phyloP scores from a whole-genome alignment of 345 rosid species.

The Citrus hindsii region DNA sequence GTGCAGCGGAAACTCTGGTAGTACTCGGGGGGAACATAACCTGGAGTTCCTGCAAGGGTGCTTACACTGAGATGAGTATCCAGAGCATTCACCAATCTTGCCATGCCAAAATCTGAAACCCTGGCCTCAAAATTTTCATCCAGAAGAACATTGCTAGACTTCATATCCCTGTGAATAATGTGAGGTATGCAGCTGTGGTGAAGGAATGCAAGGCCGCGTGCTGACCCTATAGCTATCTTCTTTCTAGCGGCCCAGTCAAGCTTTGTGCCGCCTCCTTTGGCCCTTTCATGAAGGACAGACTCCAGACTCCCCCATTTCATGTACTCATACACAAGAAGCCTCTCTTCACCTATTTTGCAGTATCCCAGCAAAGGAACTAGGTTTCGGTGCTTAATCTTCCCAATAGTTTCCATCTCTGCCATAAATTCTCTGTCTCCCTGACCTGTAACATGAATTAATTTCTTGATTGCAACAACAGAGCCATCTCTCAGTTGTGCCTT shows the following conservation, averaged over 20 bases:
- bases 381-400: slow-evolving; percentile 95
- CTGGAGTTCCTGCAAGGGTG: slow-evolving; percentile 97
- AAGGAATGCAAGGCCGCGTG: slow-evolving; percentile 95
- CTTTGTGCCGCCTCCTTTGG: slow-evolving; percentile 46
- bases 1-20: slow-evolving; percentile 98
- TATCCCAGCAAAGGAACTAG: slow-evolving; percentile 90
- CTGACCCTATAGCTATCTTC: slow-evolving; percentile 89
- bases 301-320: slow-evolving; percentile 99
- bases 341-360: slow-evolving; percentile 94
- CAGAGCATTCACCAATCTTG: slow-evolving; percentile 82
- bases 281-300: slow-evolving; percentile 73
- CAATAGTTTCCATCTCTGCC: slow-evolving; percentile 99
- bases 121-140: slow-evolving; percentile 91
- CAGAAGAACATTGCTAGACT: slow-evolving; percentile 90
- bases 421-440: slow-evolving; percentile 98
- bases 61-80: slow-evolving; percentile 97
- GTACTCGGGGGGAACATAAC: slow-evolving; percentile 96
- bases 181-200: slow-evolving; percentile 99
- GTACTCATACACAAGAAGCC: slow-evolving; percentile 96
- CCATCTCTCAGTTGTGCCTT: slow-evolving; percentile 84
- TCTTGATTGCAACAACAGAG: slow-evolving; percentile 81
- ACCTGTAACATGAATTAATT: slow-evolving; percentile 76
- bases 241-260: slow-evolving; percentile 82
- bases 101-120: slow-evolving; percentile 98
- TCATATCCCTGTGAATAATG: slow-evolving; percentile 97